phyloP scores from a whole-genome alignment of 192 early-diverging fungal species.

The Umbelopsis isabellina region DNA sequence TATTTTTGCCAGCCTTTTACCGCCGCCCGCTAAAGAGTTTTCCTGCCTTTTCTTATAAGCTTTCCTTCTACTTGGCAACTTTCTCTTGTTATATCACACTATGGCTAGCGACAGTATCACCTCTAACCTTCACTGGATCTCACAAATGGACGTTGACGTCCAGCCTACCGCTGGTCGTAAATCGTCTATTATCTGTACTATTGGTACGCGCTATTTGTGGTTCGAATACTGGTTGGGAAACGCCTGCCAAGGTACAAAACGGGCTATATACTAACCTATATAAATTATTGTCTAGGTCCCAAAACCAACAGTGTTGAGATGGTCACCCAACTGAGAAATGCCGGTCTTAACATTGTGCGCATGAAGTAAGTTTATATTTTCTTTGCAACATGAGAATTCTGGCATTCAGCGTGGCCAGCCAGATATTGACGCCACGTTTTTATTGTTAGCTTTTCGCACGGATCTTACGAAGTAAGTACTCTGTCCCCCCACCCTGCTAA shows the following conservation, averaged over 20 bases:
- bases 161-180: slow-evolving; percentile 68
- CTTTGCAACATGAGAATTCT: neutral
- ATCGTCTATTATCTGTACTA: slow-evolving; percentile 85
- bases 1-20: too few species aligned
- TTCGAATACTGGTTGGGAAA: neutral
- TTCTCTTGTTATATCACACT: neutral
- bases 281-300: slow-evolving; percentile 44
- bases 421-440: slow-evolving; percentile 5
- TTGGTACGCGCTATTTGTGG: slow-evolving; percentile 44
- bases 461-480: slow-evolving; percentile 54
- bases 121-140: slow-evolving; percentile 75
- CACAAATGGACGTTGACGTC: slow-evolving; percentile 63
- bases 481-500: neutral
- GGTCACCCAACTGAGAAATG: slow-evolving; percentile 72
- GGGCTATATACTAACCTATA: neutral
- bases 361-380: slow-evolving; percentile 54
- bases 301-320: slow-evolving; percentile 81
- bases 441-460: slow-evolving; percentile 55
- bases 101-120: slow-evolving; percentile 42
- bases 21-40: neutral
- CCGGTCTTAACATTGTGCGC: slow-evolving; percentile 85
- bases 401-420: neutral
- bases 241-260: neutral
- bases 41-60: neutral
- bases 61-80: slow-evolving; percentile 12